These are phyloP conservation scores for Dryas octopetala DNA, from an alignment of 306 rosid genomes.

Conservation along the genomic window DNA sequence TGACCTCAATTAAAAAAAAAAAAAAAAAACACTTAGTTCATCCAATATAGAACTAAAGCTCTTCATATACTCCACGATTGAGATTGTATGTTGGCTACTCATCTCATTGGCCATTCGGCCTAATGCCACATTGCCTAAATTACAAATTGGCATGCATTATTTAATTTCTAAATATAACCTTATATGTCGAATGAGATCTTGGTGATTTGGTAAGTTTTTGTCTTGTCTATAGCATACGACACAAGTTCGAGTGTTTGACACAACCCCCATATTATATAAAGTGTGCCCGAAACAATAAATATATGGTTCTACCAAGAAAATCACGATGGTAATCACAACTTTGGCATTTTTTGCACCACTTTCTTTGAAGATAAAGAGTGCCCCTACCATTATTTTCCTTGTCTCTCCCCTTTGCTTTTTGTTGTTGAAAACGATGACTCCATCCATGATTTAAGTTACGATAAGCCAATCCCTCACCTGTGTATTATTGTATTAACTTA, in stretches of 20 bases:
- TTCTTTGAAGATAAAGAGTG: slow-evolving; percentile 9
- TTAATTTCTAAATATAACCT: no score
- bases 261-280: slow-evolving; percentile 9
- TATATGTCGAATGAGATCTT: neutral
- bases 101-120: no score
- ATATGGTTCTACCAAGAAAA: neutral
- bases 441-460: neutral
- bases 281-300: slow-evolving; percentile 2
- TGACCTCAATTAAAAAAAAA: no score
- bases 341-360: slow-evolving; percentile 18
- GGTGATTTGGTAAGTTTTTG: neutral
- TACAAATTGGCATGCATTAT: no score
- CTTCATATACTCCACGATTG: no score
- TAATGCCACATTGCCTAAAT: no score
- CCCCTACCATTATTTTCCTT: slow-evolving; percentile 19
- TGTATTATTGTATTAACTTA: no score
- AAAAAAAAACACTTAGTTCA: no score
- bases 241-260: neutral
- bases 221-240: neutral
- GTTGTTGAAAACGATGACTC: slow-evolving; percentile 10
- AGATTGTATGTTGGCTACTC: no score
- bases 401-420: slow-evolving; percentile 9
- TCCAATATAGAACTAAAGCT: no score
- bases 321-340: slow-evolving; percentile 25
- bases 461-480: no score